A percentile compares a stretch with the other conserved stretches of the same genome.
phyloP scores from a whole-genome alignment of 208 protist species.

The Leishmania amazonensis region DNA sequence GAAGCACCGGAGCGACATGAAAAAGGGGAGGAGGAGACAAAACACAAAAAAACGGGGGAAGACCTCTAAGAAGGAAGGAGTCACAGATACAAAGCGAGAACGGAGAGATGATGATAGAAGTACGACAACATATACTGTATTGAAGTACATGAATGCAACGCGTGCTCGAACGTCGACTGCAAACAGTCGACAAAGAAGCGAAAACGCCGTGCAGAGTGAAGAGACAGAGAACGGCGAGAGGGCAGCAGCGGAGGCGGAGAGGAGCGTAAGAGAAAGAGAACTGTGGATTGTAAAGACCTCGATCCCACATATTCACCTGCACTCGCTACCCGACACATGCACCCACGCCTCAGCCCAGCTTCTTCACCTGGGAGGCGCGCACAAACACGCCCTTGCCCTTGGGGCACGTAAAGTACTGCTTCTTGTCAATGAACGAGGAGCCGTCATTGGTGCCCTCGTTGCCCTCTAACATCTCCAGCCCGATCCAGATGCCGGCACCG shows the following conservation, averaged over 20 bases:
- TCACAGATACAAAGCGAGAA: not conserved
- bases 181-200: constrained; percentile 1
- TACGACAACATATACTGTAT: not conserved
- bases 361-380: constrained; percentile 87
- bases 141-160: not conserved
- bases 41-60: not conserved
- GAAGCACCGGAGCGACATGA: not conserved
- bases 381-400: constrained; percentile 92
- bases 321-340: not conserved
- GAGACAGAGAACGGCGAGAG: not conserved
- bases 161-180: not conserved
- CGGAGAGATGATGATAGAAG: not conserved
- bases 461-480: constrained; percentile 91
- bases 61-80: constrained; percentile 1
- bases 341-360: constrained; percentile 27
- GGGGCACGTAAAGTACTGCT: constrained; percentile 89
- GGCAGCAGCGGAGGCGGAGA: not conserved
- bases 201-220: not conserved
- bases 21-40: not conserved
- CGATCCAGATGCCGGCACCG: constrained; percentile 86
- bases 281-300: not conserved
- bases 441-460: constrained; percentile 91
- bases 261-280: not conserved
- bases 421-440: constrained; percentile 92
- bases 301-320: not conserved